Conservation (phyloP, 495 filamentous ascomycete species). For the Penicillium argentinense region DNA sequence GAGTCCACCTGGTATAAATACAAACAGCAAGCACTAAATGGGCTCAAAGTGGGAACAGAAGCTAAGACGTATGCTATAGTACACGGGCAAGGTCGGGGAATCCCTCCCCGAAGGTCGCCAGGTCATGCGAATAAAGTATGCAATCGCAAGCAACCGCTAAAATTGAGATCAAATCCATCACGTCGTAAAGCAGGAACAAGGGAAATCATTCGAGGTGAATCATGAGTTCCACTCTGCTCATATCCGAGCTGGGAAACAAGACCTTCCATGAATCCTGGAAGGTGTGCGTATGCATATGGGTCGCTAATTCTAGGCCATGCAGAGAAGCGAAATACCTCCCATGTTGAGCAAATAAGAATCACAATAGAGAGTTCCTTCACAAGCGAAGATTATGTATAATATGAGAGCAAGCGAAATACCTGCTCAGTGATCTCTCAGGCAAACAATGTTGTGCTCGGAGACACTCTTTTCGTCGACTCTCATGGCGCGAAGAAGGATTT, state of each 20-base stretch:
- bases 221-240: neutral
- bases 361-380: neutral
- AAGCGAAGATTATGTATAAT: no score
- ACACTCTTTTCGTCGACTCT: conserved; percentile 25
- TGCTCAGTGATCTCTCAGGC: conserved; percentile 29
- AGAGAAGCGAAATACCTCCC: neutral
- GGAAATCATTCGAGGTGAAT: conserved; percentile 1
- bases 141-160: conserved; percentile 2
- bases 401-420: conserved; percentile 1
- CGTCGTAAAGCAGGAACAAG: conserved; percentile 17
- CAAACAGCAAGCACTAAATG: no score
- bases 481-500: conserved; percentile 34
- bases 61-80: no score
- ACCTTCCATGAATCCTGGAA: no score
- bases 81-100: neutral
- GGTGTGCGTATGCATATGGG: neutral
- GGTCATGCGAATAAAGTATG: neutral
- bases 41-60: no score
- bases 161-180: conserved; percentile 14
- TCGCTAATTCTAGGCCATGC: neutral
- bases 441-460: conserved; percentile 25
- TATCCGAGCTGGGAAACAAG: neutral
- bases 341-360: neutral
- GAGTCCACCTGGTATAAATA: no score
- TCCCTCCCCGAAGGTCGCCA: neutral